Base-by-base conservation (phyloP, 1,139 yeast species). In the Saccharomycopsis hybrid region DNA sequence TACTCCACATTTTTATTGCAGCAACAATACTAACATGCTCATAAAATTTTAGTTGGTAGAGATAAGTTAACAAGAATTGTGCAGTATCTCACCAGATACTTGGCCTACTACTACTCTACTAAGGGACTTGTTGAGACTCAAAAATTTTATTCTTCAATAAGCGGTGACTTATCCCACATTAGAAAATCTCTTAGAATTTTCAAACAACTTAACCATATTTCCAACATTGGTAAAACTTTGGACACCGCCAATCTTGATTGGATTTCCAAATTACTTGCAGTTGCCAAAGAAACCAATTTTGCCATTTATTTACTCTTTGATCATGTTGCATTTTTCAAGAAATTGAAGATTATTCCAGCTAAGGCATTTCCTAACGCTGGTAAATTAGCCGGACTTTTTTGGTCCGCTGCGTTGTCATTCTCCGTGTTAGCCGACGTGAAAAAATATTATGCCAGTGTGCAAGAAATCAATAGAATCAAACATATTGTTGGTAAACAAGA, bases 201-300 rank as follows among this genome's bases (percentile, higher is more conserved):
- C 8, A 52, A 52, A 40, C 49, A 50, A 5, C 27, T 52, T 35
- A 55, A 52, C 13, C 51, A 52, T 43, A 11, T 52, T 3, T 38
- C 47, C 8, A 52, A 50, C 37, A 30, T 52, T 8, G 52, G 46
- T 8, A 38, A 46, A 28, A 30, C 36, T 27, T 5, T 47, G 4
- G 49, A 37, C 28, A 3, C 41, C 13, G 8, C 5, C 8, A 24
- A 25, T n/a, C 43, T 37, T 13, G 29, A 25, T 7, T 3, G 28
- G 18, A 2, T 37, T 27, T 2, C 29, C 46, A 5, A 39, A 43
- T 24, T 27, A 11, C 29, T 25, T 43, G 5, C n/a, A 47, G 2
- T 35, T 35, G 41, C 27, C 37, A 43, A 44, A 13, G 53, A 52
- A 4, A 5, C 41, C 11, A 18, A 31, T 18, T 50, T 41, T 27